A percentile compares a stretch with the other conserved stretches of the same genome.
Evolutionary conservation across 2,329 filamentous ascomycete genomes (phyloP).

Genomic region (Elsinoe necatrix): DNA sequence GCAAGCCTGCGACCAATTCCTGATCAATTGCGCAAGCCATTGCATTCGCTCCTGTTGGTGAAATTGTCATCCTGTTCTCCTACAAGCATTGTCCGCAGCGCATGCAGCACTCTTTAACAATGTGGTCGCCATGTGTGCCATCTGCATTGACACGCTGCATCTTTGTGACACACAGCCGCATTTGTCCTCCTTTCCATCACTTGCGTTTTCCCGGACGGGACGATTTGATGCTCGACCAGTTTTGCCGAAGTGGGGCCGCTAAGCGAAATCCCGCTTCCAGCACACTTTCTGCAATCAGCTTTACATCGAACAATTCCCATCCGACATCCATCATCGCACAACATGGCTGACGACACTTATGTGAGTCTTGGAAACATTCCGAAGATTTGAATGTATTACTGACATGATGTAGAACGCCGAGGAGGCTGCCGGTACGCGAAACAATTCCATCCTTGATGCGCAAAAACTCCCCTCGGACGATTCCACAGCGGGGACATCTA

Average conservation of each 20-base stretch:
- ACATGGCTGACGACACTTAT: conserved; percentile 84
- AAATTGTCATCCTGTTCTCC: neutral
- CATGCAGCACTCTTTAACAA: too few relatives aligned
- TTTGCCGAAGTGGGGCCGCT: conserved; percentile 14
- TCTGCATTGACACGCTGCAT: too few relatives aligned
- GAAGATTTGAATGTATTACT: conserved; percentile 29
- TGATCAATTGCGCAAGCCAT: neutral
- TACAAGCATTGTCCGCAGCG: too few relatives aligned
- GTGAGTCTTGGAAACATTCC: conserved; percentile 50
- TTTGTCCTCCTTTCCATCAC: too few relatives aligned
- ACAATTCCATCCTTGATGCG: conserved; percentile 17
- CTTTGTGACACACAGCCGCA: too few relatives aligned
- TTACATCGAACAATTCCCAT: conserved; percentile 21
- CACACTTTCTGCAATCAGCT: conserved; percentile 15
- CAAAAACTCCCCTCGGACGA: conserved; percentile 17
- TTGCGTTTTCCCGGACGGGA: too few relatives aligned
- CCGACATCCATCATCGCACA: conserved; percentile 42
- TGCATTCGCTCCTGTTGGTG: neutral
- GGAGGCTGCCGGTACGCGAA: conserved; percentile 70
- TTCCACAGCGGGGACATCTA: conserved; percentile 22
- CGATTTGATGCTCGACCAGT: neutral
- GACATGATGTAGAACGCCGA: conserved; percentile 66
- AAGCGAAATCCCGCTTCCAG: conserved; percentile 12
- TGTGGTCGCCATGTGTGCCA: too few relatives aligned
- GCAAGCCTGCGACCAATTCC: neutral